These are phyloP conservation scores for Candida broadrunensis DNA, from an alignment of 805 yeast genomes.

Conservation along the genomic window DNA sequence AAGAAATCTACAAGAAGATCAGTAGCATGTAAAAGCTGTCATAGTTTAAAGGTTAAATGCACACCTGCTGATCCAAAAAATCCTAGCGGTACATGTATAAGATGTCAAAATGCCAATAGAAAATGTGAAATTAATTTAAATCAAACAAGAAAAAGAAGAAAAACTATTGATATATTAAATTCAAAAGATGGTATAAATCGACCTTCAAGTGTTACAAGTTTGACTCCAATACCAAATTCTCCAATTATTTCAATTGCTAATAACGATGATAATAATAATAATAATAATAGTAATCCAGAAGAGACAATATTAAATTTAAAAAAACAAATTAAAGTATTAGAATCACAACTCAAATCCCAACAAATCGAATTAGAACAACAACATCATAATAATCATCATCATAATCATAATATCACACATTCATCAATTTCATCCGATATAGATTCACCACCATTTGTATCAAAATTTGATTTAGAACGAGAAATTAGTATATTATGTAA, in stretches of 20 bases:
- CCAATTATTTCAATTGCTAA: background rate
- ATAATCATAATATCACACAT: background rate
- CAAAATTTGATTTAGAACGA: slow-evolving; percentile 36
- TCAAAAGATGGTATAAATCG: background rate
- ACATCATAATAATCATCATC: background rate
- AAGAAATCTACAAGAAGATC: slow-evolving; percentile 32
- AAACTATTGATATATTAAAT: slow-evolving; percentile 18
- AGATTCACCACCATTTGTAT: slow-evolving; percentile 20
- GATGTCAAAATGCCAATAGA: slow-evolving; percentile 66
- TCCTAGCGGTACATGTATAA: slow-evolving; percentile 63
- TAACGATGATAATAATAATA: background rate
- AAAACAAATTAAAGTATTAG: slow-evolving; percentile 15
- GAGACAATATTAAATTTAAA: slow-evolving; percentile 16
- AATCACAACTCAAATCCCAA: slow-evolving; percentile 10
- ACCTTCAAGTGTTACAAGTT: background rate
- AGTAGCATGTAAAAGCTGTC: slow-evolving; percentile 73
- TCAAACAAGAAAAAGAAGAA: slow-evolving; percentile 51
- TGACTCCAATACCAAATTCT: background rate
- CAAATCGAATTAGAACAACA: background rate
- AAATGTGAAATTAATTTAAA: slow-evolving; percentile 66
- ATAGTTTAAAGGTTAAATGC: slow-evolving; percentile 79
- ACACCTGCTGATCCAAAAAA: slow-evolving; percentile 62
- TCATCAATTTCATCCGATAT: background rate
- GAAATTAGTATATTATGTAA: slow-evolving; percentile 38
- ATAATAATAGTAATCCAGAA: background rate